Percentiles rank a stretch among this genome's conserved stretches.
phyloP scores from a whole-genome alignment of 176 grass and related monocot species.

The Aechmea fasciata region DNA sequence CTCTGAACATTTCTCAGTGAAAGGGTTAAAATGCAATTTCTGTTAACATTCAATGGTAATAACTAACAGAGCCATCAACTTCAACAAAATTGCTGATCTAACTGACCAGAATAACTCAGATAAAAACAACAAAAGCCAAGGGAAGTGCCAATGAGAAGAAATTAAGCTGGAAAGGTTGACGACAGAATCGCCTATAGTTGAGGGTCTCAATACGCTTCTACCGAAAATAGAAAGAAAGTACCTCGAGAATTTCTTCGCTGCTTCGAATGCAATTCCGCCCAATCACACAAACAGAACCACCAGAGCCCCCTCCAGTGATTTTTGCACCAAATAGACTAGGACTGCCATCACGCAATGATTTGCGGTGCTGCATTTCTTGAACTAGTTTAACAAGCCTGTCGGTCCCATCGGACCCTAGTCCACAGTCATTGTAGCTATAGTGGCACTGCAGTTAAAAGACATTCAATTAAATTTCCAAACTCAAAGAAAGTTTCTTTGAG shows the following conservation, averaged over 20 bases:
- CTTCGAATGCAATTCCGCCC: constrained; percentile 73
- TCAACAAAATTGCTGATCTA: too few relatives aligned
- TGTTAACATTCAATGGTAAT: too few relatives aligned
- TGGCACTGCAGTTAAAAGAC: constrained; percentile 53
- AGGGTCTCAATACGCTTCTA: neutral
- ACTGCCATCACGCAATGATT: constrained; percentile 25
- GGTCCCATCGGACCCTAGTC: constrained; percentile 77
- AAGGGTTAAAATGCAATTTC: too few relatives aligned
- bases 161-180: too few relatives aligned
- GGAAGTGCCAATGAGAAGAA: too few relatives aligned
- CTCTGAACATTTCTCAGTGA: too few relatives aligned
- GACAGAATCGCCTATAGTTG: too few relatives aligned
- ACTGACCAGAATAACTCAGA: too few relatives aligned
- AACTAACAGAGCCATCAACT: too few relatives aligned
- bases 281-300: constrained; percentile 77
- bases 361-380: constrained; percentile 85
- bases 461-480: too few relatives aligned
- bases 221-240: constrained; percentile 4
- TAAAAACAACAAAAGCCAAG: too few relatives aligned
- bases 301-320: constrained; percentile 83
- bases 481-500: too few relatives aligned
- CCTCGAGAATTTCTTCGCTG: constrained; percentile 79
- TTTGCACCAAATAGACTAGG: constrained; percentile 76
- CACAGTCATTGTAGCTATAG: constrained; percentile 88
- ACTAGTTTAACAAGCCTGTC: constrained; percentile 86